These are phyloP conservation scores for Saitozyma sp. DNA, from an alignment of 768 basidiomycete genomes.

Conservation along the genomic window DNA sequence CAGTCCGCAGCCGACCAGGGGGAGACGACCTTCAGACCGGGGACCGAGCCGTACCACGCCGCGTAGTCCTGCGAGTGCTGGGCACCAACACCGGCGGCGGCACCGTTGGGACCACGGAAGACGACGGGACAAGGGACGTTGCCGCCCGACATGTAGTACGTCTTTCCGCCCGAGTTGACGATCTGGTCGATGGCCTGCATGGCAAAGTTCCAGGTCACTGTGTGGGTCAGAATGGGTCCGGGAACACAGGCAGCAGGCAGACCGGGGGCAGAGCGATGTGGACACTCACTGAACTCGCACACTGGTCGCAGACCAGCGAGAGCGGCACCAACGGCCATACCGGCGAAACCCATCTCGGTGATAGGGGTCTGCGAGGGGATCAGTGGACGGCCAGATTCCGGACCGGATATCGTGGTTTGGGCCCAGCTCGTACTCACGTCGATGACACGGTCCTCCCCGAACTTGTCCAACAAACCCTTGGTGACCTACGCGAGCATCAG, in stretches of 20 bases:
- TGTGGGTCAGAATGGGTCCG: background rate
- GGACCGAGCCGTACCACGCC: slow-evolving; percentile 74
- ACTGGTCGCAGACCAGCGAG: slow-evolving; percentile 91
- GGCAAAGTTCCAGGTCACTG: slow-evolving; percentile 97
- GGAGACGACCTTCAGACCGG: slow-evolving; percentile 95
- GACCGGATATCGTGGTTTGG: background rate
- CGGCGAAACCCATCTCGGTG: slow-evolving; percentile 98
- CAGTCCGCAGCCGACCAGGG: slow-evolving; percentile 99
- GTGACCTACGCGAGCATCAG: slow-evolving; percentile 66
- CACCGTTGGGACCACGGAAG: slow-evolving; percentile 99
- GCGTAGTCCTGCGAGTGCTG: slow-evolving; percentile 99
- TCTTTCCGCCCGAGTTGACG: slow-evolving; percentile 99
- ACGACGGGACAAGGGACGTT: slow-evolving; percentile 98
- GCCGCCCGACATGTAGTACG: slow-evolving; percentile 99
- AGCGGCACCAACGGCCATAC: slow-evolving; percentile 90
- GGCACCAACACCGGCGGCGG: slow-evolving; percentile 91
- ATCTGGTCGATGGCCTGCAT: slow-evolving; percentile 99
- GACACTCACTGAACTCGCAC: slow-evolving; percentile 78
- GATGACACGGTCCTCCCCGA: slow-evolving; percentile 96
- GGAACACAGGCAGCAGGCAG: background rate
- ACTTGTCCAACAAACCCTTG: slow-evolving; percentile 98
- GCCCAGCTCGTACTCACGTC: slow-evolving; percentile 57
- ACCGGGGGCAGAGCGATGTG: background rate
- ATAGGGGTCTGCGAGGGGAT: slow-evolving; percentile 42
- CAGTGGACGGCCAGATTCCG: no score